A percentile compares a stretch with the other conserved stretches of the same genome.
These are phyloP conservation scores for Rhododendron williamsianum DNA, from an alignment of 148 eudicot species.

Conservation along the genomic window DNA sequence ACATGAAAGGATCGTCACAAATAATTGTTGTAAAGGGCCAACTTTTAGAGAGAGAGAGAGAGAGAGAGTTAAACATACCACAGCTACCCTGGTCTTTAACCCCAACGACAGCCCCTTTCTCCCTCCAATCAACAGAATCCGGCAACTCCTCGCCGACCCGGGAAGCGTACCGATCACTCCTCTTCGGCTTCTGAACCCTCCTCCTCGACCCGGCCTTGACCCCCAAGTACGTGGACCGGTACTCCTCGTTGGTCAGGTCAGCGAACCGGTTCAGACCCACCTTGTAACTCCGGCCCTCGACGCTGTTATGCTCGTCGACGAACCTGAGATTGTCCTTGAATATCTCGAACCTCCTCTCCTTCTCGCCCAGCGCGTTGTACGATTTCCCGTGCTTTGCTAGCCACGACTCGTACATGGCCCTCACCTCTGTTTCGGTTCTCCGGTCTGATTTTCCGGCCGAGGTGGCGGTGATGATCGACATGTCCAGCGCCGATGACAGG, in stretches of 20 bases:
- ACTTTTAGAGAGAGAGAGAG: background rate
- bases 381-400: constrained; percentile 23
- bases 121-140: constrained; percentile 68
- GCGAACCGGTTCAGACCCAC: constrained; percentile 30
- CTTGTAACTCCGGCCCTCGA: constrained; percentile 9
- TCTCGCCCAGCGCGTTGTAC: constrained; percentile 31
- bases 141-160: constrained; percentile 52
- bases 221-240: constrained; percentile 12
- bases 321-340: constrained; percentile 31
- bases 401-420: constrained; percentile 28
- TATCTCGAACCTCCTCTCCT: constrained; percentile 26
- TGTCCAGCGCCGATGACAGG: constrained; percentile 28
- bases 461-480: constrained; percentile 30
- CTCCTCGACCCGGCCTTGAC: constrained; percentile 15
- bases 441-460: background rate
- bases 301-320: constrained; percentile 25
- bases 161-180: constrained; percentile 42
- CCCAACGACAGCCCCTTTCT: constrained; percentile 54
- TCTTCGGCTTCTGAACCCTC: constrained; percentile 9
- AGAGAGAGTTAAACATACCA: constrained; percentile 30
- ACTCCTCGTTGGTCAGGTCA: constrained; percentile 31
- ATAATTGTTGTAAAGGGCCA: too few species aligned
- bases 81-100: constrained; percentile 79
- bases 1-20: too few species aligned
- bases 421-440: background rate